Evolutionary conservation across 306 rosid species (phyloP), one percentile per base, ranked within the genome.

Genomic region (Ormosia semicastrata): DNA sequence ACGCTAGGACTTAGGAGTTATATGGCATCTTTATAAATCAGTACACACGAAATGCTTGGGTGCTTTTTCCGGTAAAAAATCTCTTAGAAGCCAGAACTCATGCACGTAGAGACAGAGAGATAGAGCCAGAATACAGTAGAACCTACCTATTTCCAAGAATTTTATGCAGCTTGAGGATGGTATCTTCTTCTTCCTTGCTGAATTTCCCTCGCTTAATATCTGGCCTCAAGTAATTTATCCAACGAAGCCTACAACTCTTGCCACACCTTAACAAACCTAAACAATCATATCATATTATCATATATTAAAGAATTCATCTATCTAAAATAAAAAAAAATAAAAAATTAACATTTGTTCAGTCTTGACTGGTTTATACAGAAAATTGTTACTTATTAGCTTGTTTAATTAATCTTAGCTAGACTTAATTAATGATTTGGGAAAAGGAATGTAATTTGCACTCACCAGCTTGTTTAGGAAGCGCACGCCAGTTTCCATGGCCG

Each of bases 401-500:
- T 34, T 12, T 62, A 5, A 24, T 24, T 30, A 58, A 0, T 10
- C 24, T 24, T 9, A 43, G 6, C 6, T 37, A 43, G 24, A 24
- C 24, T 24, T 43, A 43, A 2, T 43, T 43, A 43, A 43, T 49
- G 54, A 14, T 8, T 65, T 37, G 32, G 34, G 24, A 59, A 15
- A 43, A 73, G 29, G 37, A 2, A 50, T 15, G 12, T 4, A 63
- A 67, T 67, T 49, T 50, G 14, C 10, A 14, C 77, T 81, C 3
- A 93, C 99, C 98, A 14, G 99, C 97, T 85, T 85, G 97, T 76
- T 91, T 95, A 1, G 99, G 99, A 58, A 95, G 99, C 7, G 99
- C 99, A 56, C 99, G 93, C 99, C 99, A 95, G 70, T 95, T 95
- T 46, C 81, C 89, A 86, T 95, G 99, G 53, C 98, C 98, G 33